Evolutionary conservation across 345 rosid genomes (phyloP), one percentile per base, ranked within the genome.

Genomic region (Ceriops zippeliana): DNA sequence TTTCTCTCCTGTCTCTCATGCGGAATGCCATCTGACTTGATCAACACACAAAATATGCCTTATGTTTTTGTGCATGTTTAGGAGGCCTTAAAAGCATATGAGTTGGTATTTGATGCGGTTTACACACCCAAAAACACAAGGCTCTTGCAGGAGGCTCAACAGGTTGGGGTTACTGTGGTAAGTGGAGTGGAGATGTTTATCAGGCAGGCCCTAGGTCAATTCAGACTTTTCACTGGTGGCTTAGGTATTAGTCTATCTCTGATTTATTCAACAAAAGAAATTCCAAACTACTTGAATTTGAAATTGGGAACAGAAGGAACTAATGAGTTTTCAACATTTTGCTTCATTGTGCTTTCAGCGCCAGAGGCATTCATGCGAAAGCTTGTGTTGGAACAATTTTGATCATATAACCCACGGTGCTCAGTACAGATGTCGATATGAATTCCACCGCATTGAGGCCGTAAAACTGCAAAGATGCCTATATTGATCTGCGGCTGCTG

Each of bases 101-200:
- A 58, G 38, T 61, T 87, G 68, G 87, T 87, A 0, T 87, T 87
- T 26, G 91, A 85, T 68, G 87, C 86, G 3, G 88, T 87, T 30
- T 87, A 85, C 73, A 82, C 75, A 53, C 89, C 91, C 0, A 82
- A 84, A 68, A 79, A 82, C 71, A 87, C 91, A 46, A 85, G 79
- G 51, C 80, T 85, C 2, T 67, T 87, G 6, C 80, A 80, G 70
- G 87, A 83, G 30, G 86, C 89, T 0, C 76, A 77, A 62, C 85
- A 83, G 52, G 84, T 83, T 0, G 89, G 89, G 37, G 83, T 85
- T 24, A 78, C 85, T 70, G 71, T 22, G 16, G 91, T 87, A 6
- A 69, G 86, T 51, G 91, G 89, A 30, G 86, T 82, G 31, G 91
- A 87, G 68, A 87, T 87, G 91, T 85, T 87, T 81, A 78, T 87